Conservation (phyloP, 2,329 filamentous ascomycete species). For the Scedosporium dehoogii region DNA sequence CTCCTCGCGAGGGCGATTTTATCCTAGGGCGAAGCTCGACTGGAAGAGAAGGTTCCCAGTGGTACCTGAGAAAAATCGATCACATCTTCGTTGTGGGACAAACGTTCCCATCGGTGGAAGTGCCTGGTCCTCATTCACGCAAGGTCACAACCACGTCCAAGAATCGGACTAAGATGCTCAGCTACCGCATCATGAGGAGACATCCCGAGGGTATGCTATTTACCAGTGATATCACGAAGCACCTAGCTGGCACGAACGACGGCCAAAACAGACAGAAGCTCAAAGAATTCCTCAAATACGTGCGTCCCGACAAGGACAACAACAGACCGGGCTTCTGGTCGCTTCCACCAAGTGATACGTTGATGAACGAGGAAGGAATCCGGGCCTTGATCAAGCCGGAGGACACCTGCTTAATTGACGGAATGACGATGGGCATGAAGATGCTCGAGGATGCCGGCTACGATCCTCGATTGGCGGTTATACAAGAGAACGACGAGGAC, state of each 20-base stretch:
- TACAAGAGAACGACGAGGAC: slow-evolving; percentile 51
- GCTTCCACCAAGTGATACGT: slow-evolving; percentile 58
- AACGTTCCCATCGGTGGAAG: slow-evolving; percentile 81
- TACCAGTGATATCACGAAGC: slow-evolving; percentile 78
- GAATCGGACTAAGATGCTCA: slow-evolving; percentile 92
- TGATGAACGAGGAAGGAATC: slow-evolving; percentile 73
- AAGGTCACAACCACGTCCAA: slow-evolving; percentile 97
- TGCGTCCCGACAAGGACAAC: slow-evolving; percentile 61
- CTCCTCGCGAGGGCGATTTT: slow-evolving; percentile 70
- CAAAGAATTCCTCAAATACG: slow-evolving; percentile 89
- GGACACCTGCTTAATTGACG: slow-evolving; percentile 86
- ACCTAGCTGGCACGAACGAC: slow-evolving; percentile 87
- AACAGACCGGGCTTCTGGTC: slow-evolving; percentile 56
- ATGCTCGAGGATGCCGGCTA: slow-evolving; percentile 88
- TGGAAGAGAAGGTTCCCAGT: slow-evolving; percentile 64
- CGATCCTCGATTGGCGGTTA: slow-evolving; percentile 50
- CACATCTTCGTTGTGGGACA: slow-evolving; percentile 88
- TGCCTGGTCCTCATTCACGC: slow-evolving; percentile 85
- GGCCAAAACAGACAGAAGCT: slow-evolving; percentile 95
- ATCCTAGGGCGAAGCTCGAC: slow-evolving; percentile 76
- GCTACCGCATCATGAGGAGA: slow-evolving; percentile 77
- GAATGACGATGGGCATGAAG: slow-evolving; percentile 92
- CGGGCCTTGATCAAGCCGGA: slow-evolving; percentile 89
- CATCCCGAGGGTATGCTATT: slow-evolving; percentile 59
- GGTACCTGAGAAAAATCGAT: slow-evolving; percentile 82